phyloP scores from a whole-genome alignment of 2,329 filamentous ascomycete genomes.

The Penicillium sp. region DNA sequence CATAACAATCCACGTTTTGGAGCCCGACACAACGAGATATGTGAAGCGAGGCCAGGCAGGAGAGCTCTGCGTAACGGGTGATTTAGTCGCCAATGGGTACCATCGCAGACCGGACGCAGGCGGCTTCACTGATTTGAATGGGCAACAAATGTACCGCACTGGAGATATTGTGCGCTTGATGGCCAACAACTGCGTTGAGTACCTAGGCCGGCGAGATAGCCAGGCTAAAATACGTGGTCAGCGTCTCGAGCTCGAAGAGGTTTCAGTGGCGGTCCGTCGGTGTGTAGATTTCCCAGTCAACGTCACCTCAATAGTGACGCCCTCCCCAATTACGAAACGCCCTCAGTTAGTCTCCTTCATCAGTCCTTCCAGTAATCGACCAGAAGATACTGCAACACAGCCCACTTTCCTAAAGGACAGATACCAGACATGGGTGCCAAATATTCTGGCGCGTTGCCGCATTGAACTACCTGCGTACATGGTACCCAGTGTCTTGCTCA shows the following conservation, averaged over 20 bases:
- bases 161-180: conserved; percentile 15
- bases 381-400: neutral
- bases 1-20: conserved; percentile 10
- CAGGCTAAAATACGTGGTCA: conserved; percentile 13
- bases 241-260: conserved; percentile 10
- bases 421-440: conserved; percentile 13
- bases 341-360: conserved; percentile 14
- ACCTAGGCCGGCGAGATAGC: conserved; percentile 7
- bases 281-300: conserved; percentile 10
- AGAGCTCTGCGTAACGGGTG: conserved; percentile 13
- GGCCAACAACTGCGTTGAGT: conserved; percentile 13
- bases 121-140: conserved; percentile 6
- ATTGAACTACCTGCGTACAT: conserved; percentile 13
- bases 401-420: neutral
- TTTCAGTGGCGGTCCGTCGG: conserved; percentile 7
- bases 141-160: conserved; percentile 9
- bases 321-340: conserved; percentile 15
- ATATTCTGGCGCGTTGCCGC: conserved; percentile 6
- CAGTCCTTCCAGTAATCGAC: conserved; percentile 2
- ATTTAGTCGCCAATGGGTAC: neutral
- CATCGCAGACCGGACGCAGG: conserved; percentile 5
- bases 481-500: conserved; percentile 9
- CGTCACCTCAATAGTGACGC: conserved; percentile 14
- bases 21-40: conserved; percentile 2
- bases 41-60: conserved; percentile 12